Conservation (phyloP, 208 protist genomes). For the Phytomonas serpens region DNA sequence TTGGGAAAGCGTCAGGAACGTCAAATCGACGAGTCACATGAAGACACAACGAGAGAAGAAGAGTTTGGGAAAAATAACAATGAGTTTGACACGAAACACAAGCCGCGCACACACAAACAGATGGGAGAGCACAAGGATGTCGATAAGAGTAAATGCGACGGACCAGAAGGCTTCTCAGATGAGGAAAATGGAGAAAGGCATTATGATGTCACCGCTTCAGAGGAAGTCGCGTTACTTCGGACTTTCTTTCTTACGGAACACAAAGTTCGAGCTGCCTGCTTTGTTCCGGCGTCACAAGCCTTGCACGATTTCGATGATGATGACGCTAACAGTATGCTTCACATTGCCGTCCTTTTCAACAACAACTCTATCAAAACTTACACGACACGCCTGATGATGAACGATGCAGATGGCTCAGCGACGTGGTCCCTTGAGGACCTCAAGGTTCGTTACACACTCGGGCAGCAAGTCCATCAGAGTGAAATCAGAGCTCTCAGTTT, state of each 20-base stretch:
- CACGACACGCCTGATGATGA: conserved; percentile 53
- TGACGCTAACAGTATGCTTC: conserved; percentile 24
- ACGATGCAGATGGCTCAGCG: conserved; percentile 40
- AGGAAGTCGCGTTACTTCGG: conserved; percentile 60
- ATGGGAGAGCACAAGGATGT: conserved; percentile 8
- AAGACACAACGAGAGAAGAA: conserved; percentile 13
- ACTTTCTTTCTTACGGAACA: conserved; percentile 65
- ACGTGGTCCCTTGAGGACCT: conserved; percentile 67
- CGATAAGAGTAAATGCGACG: conserved; percentile 1
- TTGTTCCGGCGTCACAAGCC: conserved; percentile 24
- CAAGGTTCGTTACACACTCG: conserved; percentile 38
- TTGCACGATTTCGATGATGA: not conserved
- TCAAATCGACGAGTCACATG: conserved; percentile 10
- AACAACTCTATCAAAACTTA: conserved; percentile 76
- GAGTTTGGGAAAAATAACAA: conserved; percentile 12
- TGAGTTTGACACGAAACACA: conserved; percentile 13
- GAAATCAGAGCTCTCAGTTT: conserved; percentile 65
- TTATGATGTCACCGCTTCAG: conserved; percentile 33
- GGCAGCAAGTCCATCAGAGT: conserved; percentile 59
- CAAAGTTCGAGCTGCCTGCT: conserved; percentile 74
- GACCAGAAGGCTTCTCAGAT: conserved; percentile 2
- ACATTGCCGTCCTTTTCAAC: conserved; percentile 78
- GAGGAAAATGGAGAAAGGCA: conserved; percentile 14
- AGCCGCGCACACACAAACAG: conserved; percentile 8
- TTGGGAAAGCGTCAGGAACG: conserved; percentile 1